Base-by-base conservation (phyloP, 1,284 basidiomycete genomes). In the Pseudozyma thailandica region DNA sequence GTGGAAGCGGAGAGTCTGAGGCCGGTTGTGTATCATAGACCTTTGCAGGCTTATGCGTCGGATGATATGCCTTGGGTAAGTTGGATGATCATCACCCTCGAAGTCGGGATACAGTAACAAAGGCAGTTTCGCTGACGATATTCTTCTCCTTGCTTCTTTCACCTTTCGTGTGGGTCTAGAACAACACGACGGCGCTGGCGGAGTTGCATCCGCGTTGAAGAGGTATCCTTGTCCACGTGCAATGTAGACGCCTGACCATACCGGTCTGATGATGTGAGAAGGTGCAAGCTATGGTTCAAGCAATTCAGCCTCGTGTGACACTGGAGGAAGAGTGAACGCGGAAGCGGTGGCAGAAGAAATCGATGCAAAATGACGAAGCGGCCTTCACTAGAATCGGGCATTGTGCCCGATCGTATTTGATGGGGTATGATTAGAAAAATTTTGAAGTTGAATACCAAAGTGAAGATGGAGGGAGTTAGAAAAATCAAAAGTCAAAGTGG, bases 51-150 rank as follows among this genome's bases (percentile, higher is more conserved):
- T 18, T 80, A 80, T 37, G 39, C 46, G 4, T 8, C 9, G 1
- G 27, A 27, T 2, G 78, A 80, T 33, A 50, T 28, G 25, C 76
- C 78, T 16, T 80, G 76, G 76, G 72, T 72, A 38, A 72, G 72
- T 74, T 31, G 30, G 30, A 31, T 15, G 30, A 31, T 31, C 15
- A 15, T 15, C 30, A 15, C n/a, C n/a, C n/a, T n/a, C n/a, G n/a
- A n/a, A n/a, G n/a, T n/a, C n/a, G n/a, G n/a, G n/a, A n/a, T n/a
- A n/a, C n/a, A n/a, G n/a, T n/a, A n/a, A n/a, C n/a, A n/a, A n/a
- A n/a, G n/a, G n/a, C n/a, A 31, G 8, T 31, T 31, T 31, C 8
- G 8, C 30, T 15, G 7, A 31, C 30, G 30, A 31, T 7, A 35
- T n/a, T n/a, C 5, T 35, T 35, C 33, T 16, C 33, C 33, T 35